Evolutionary conservation across 2,329 filamentous ascomycete genomes (phyloP).

Genomic region (Pestalotiopsis sp.): DNA sequence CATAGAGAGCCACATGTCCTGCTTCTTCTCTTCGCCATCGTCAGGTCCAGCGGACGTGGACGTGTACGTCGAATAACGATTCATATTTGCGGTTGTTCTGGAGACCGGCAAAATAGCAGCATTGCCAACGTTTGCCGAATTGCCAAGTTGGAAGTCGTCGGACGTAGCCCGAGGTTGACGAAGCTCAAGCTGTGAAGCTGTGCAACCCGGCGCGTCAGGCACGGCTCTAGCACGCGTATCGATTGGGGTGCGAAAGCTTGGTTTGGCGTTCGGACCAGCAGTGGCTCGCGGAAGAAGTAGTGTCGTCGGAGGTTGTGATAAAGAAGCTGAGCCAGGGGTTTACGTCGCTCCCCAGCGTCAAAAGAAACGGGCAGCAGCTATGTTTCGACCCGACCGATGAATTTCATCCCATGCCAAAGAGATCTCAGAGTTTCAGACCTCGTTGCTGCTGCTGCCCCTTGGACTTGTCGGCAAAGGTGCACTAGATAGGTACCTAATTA

Average conservation of each 20-base stretch:
- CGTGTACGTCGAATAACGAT: slow-evolving; percentile 63
- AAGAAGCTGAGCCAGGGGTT: background rate
- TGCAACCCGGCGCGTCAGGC: slow-evolving; percentile 4
- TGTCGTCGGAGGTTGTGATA: background rate
- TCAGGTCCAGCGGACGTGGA: slow-evolving; percentile 46
- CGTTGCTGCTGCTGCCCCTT: background rate
- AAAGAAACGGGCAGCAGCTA: background rate
- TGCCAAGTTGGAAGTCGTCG: background rate
- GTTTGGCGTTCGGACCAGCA: background rate
- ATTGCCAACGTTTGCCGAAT: background rate
- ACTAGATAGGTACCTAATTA: background rate
- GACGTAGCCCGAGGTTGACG: background rate
- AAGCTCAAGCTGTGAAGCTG: background rate
- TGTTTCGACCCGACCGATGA: background rate
- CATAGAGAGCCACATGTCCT: slow-evolving; percentile 94
- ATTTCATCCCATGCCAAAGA: slow-evolving; percentile 1
- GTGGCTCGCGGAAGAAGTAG: background rate
- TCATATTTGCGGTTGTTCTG: slow-evolving; percentile 54
- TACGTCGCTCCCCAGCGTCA: background rate
- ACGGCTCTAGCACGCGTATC: background rate
- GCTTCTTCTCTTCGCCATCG: slow-evolving; percentile 72
- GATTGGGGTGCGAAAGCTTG: background rate
- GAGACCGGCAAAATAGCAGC: slow-evolving; percentile 16
- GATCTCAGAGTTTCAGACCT: background rate
- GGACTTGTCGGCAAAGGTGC: background rate